phyloP scores from a whole-genome alignment of 371 early-diverging fungal species.

The Apophysomyces variabilis region DNA sequence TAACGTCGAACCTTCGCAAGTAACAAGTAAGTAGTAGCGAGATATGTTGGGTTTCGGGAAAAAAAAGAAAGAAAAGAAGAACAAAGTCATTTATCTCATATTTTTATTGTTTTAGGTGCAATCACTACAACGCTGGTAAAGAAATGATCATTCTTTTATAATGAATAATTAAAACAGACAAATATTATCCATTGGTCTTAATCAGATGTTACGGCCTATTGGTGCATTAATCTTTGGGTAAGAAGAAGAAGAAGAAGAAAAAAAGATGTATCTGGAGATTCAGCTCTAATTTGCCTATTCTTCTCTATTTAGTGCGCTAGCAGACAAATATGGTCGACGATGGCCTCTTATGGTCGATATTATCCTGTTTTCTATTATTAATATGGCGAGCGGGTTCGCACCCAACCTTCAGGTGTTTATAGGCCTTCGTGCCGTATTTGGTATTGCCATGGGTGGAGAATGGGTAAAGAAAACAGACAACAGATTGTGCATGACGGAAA shows the following conservation, averaged over 20 bases:
- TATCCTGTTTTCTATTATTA: slow-evolving; percentile 63
- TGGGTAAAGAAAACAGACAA: slow-evolving; percentile 51
- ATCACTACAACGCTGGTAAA: slow-evolving; percentile 49
- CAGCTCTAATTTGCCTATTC: neutral
- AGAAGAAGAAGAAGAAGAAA: neutral
- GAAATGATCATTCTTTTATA: neutral
- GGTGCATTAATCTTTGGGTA: slow-evolving; percentile 77
- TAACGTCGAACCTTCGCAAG: slow-evolving; percentile 54
- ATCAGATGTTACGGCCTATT: slow-evolving; percentile 66
- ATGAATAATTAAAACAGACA: neutral
- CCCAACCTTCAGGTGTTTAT: slow-evolving; percentile 49
- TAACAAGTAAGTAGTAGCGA: slow-evolving; percentile 45
- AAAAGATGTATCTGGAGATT: too few relatives aligned
- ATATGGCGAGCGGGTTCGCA: slow-evolving; percentile 72
- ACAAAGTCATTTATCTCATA: neutral
- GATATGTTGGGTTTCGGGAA: neutral
- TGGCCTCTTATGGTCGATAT: slow-evolving; percentile 74
- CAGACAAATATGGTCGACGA: slow-evolving; percentile 71
- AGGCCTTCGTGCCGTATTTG: slow-evolving; percentile 58
- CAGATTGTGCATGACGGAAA: neutral
- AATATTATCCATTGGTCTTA: slow-evolving; percentile 4
- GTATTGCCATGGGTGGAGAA: slow-evolving; percentile 72
- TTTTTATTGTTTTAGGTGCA: slow-evolving; percentile 31
- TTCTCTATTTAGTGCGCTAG: slow-evolving; percentile 38
- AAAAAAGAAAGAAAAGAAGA: neutral